These are phyloP conservation scores for Polytrichum commune DNA, from an alignment of 225 moss, liverwort and hornwort genomes.

Conservation along the genomic window DNA sequence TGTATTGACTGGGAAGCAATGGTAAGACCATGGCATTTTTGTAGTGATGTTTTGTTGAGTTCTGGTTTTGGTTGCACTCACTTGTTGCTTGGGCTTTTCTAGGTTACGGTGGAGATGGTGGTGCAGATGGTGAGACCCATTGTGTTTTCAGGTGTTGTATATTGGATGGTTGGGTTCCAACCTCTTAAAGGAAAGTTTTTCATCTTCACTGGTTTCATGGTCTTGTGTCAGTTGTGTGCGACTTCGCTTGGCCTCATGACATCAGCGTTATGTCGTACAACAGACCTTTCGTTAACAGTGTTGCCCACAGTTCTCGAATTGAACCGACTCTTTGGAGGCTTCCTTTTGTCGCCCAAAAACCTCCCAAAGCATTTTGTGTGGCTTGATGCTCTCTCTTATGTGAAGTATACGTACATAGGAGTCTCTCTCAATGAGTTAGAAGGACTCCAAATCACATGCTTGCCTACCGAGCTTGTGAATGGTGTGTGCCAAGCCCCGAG, in stretches of 20 bases:
- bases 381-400: slow-evolving; percentile 80
- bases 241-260: slow-evolving; percentile 85
- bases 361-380: slow-evolving; percentile 79
- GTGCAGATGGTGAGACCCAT: slow-evolving; percentile 74
- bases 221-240: slow-evolving; percentile 76
- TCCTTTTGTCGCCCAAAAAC: slow-evolving; percentile 62
- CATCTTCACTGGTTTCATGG: slow-evolving; percentile 81
- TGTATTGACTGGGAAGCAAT: background rate
- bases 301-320: slow-evolving; percentile 76
- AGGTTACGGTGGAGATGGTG: slow-evolving; percentile 82
- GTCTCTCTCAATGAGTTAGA: slow-evolving; percentile 81
- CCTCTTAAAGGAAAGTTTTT: slow-evolving; percentile 64
- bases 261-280: slow-evolving; percentile 78
- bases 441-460: slow-evolving; percentile 49
- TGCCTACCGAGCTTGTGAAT: slow-evolving; percentile 37
- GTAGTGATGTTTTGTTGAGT: too few species aligned
- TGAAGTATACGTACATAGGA: slow-evolving; percentile 83
- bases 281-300: slow-evolving; percentile 78
- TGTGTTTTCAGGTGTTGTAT: slow-evolving; percentile 75
- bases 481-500: slow-evolving; percentile 53
- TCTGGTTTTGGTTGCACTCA: too few species aligned
- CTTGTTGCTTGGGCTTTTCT: slow-evolving; percentile 1
- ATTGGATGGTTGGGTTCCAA: slow-evolving; percentile 95
- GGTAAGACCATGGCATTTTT: background rate
- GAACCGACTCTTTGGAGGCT: slow-evolving; percentile 82